Base-by-base conservation (phyloP, 108 stramenopile genomes). In the Seminavis robusta region DNA sequence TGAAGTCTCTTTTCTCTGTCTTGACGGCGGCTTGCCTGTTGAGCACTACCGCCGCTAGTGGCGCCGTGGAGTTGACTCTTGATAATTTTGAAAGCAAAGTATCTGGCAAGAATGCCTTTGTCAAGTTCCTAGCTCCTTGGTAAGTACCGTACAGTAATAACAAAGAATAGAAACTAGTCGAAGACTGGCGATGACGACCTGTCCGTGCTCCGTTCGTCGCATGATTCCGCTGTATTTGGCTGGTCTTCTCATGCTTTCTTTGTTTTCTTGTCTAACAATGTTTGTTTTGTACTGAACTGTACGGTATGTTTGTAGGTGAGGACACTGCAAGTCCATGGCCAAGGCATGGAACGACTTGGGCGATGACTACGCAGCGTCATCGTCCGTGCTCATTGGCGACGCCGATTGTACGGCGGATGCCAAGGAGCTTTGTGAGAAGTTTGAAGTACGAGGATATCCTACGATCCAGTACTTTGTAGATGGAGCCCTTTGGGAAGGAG, bases 291-390 rank as follows among this genome's bases (percentile, higher is more conserved):
- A n/a, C n/a, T n/a, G n/a, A n/a, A n/a, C n/a, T n/a, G n/a, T n/a
- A n/a, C n/a, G n/a, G n/a, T n/a, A n/a, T n/a, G n/a, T n/a, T n/a
- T n/a, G n/a, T n/a, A 38, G 68, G 79, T 84, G 84, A 45, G 84
- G 84, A 19, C 84, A 85, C 49, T 85, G 84, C 60, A 85, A 85
- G 46, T 68, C 64, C 67, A 79, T 56, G 80, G 78, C 68, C 34
- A 82, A 82, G 0, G 74, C 68, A 36, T 88, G 86, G 86, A 82
- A 88, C 39, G 33, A 77, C 46, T 57, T 88, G 21, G 86, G 71
- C 11, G 76, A 67, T n/a, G 70, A 79, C 47, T 88, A 71, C 59
- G 71, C 82, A 48, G 63, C 60, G 38, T 88, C 86, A 9, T 73
- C 79, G 0, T 84, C 86, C 1, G 82, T 88, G 0, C 21, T 81